Percentiles rank a stretch among this genome's conserved stretches.
Evolutionary conservation across 768 basidiomycete species (phyloP).

Genomic region (Lactarius tabidus): DNA sequence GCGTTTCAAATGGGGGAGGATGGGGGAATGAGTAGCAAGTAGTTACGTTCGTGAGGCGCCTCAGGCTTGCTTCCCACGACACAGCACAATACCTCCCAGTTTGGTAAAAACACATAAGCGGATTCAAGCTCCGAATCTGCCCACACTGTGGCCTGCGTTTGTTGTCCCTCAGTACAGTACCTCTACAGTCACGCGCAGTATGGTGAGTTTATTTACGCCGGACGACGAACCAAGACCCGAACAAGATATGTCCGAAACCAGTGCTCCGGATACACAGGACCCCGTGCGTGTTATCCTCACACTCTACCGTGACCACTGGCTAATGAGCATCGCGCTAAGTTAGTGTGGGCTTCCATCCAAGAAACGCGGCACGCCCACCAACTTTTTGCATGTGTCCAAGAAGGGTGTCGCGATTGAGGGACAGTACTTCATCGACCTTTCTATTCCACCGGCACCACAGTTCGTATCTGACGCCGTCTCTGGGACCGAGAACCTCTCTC

Average conservation of each 20-base stretch:
- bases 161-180: background rate
- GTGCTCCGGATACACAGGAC: background rate
- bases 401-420: background rate
- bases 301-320: background rate
- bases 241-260: background rate
- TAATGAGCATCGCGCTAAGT: background rate
- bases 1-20: too few species aligned
- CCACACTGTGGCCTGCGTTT: too few species aligned
- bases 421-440: constrained; percentile 7
- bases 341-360: background rate
- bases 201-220: background rate
- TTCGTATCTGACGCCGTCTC: background rate
- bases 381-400: constrained; percentile 3
- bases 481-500: constrained; percentile 3
- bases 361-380: background rate
- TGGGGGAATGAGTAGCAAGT: too few species aligned
- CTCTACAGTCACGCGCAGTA: background rate
- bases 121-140: too few species aligned
- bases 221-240: background rate
- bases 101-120: too few species aligned
- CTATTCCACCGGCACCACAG: background rate
- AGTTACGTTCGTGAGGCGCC: too few species aligned
- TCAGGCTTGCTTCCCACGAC: too few species aligned
- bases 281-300: background rate
- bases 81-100: too few species aligned